Base-by-base conservation (phyloP, 768 basidiomycete genomes). In the Clitopilus passeckerianus region DNA sequence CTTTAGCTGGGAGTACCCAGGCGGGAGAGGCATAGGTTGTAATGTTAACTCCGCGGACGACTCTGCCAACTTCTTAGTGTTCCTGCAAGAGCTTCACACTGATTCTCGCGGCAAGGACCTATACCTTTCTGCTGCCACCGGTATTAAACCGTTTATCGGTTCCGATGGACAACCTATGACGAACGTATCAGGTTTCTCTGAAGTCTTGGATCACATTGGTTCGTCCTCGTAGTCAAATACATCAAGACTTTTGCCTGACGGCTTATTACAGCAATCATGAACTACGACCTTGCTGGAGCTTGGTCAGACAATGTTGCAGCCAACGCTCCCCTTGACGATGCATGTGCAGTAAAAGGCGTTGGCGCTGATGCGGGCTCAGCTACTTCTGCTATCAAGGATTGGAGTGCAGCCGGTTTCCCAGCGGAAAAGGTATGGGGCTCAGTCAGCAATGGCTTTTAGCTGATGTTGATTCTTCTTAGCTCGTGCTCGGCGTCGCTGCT, bases 1-100 rank as follows among this genome's bases (percentile, higher is more conserved):
- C 53, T 37, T 60, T 57, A 81, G 80, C 66, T 95, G 93, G 93
- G 94, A 96, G 72, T 94, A 89, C 68, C 93, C 94, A 1, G 82
- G 79, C 57, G 64, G 71, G 5, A 72, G 77, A 55, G 92, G 93
- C 34, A 77, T 88, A 1, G 84, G 83, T 1, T 90, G 90, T 64
- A 97, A 96, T 69, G 70, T 69, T 0, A 77, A 87, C 60, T 78
- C 80, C 7, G 56, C 69, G 1, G 61, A 78, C 57, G 95, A 98
- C 69, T 83, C 86, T 0, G 74, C 80, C 33, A 95, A 97, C 70
- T 91, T 89, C 72, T 81, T 95, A 34, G 61, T 73, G 4, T 92
- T 95, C 76, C 77, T 98, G 10, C 77, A 86, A 63, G 79, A 81
- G 34, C 83, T 96, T 20, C 85, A 90, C 44, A 61, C 64, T 8